Base-by-base conservation (phyloP, 257 asterid species). In the Henckelia pumila region DNA sequence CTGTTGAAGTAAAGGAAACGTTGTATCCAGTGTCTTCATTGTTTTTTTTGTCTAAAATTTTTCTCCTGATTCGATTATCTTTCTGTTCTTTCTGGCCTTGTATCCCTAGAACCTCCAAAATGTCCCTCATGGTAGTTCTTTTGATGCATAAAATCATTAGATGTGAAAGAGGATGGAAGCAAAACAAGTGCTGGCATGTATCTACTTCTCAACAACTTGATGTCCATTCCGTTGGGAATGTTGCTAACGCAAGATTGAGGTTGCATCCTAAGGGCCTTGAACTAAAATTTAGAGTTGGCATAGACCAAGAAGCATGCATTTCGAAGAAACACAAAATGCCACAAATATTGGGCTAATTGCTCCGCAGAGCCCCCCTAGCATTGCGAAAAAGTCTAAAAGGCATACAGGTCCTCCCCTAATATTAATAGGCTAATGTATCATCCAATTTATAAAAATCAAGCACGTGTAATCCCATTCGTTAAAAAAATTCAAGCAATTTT, bases 231-330 rank as follows among this genome's bases (percentile, higher is more conserved):
- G 95, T 65, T 89, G 98, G n/a, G 98, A 92, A 89, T 72, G 85
- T 69, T 69, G 82, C 91, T 63, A 92, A 92, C 80, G n/a, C 96
- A 92, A 80, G 83, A 88, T 35, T 97, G 89, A 96, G 98, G 85
- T 8, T 25, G 44, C 44, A 33, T 8, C 44, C 44, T 8, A 9
- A 33, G 44, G 44, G 44, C 49, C 49, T 37, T 3, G 17, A n/a
- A 11, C 17, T 37, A 37, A 37, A 37, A 37, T 37, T 13, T 37
- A 37, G n/a, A n/a, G 17, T 37, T 37, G 49, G 49, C 17, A 13
- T 37, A 37, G 17, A 37, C 17, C n/a, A 37, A 11, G 49, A 37
- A 33, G 40, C 40, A 33, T 33, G 8, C 17, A 37, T 37, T 37
- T n/a, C 11, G 49, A 37, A 37, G 49, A 37, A 37, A 37, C 16